Base-by-base conservation (phyloP, 1,284 basidiomycete species). In the Irpex lacteus region DNA sequence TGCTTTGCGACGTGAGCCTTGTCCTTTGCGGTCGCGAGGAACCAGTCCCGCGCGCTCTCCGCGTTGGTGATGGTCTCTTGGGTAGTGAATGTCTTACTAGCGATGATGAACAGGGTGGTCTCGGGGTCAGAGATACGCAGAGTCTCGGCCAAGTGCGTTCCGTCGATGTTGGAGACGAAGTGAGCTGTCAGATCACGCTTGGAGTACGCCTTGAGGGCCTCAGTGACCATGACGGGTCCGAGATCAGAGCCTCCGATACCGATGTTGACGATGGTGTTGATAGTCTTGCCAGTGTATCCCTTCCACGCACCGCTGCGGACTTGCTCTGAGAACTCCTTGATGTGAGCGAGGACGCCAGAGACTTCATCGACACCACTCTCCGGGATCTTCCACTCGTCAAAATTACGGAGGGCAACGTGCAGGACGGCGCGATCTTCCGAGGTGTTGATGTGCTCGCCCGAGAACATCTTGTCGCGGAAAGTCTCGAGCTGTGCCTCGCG, bases 31-130 rank as follows among this genome's bases (percentile, higher is more conserved):
- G 82, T 78, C 55, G 81, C 75, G 64, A 99, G 84, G 91, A 99
- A 98, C 97, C 98, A 99, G 63, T 90, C 90, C 63, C 94, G 88
- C 9, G 97, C 97, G 60, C 88, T 92, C 76, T 94, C 92, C 36
- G 97, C 97, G 76, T 99, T 99, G 70, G 97, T 98, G 81, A 98
- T 98, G 50, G 97, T 99, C 83, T 99, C 98, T 80, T 98, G 97
- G 9, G 97, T 99, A 53, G 97, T 99, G 78, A 99, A 99, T 0
- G 98, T 99, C 86, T 99, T 99, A 78, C 89, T 92, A 38, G 97
- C 97, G 70, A 99, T 91, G 79, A 99, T 98, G 85, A 98, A 98
- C 66, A 99, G 82, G 3, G 97, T 98, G 15, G 90, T 91, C 78
- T 99, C 96, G 1, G 95, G 92, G 78, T 99, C 85, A 77, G 93